Conservation (phyloP, 176 grass and related monocot species). For the Ampelocalamus luodianensis region DNA sequence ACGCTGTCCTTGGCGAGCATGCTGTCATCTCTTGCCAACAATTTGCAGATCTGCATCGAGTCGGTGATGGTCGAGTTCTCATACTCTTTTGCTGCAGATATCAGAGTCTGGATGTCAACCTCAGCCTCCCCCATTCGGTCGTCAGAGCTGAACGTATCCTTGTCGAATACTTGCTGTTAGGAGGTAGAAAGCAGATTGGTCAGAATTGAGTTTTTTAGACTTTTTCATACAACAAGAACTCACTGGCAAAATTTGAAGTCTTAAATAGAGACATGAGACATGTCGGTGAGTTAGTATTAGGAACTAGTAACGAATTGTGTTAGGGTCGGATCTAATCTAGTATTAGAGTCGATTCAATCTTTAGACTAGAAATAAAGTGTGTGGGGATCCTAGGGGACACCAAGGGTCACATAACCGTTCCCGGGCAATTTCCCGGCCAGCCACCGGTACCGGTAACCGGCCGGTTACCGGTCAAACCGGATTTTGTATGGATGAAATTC, state of each 20-base stretch:
- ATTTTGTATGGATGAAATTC: too few relatives aligned
- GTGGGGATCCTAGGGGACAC: too few relatives aligned
- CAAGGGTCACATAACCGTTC: too few relatives aligned
- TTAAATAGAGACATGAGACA: not conserved
- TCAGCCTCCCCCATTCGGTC: conserved; percentile 94
- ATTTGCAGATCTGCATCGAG: conserved; percentile 60
- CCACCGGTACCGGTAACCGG: too few relatives aligned
- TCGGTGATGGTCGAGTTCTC: conserved; percentile 56
- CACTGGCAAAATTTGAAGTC: not conserved
- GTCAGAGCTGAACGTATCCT: conserved; percentile 89
- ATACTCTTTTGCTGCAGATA: conserved; percentile 70
- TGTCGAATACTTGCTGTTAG: conserved; percentile 82
- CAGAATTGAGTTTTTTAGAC: not conserved
- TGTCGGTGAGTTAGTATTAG: too few relatives aligned
- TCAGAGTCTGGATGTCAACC: conserved; percentile 79
- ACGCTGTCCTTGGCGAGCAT: conserved; percentile 70
- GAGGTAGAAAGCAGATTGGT: not conserved
- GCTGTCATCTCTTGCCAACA: conserved; percentile 64
- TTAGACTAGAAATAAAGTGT: too few relatives aligned
- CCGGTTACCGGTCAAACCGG: too few relatives aligned
- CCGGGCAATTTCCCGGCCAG: too few relatives aligned
- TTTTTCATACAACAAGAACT: not conserved
- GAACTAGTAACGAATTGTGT: too few relatives aligned
- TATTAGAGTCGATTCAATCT: too few relatives aligned
- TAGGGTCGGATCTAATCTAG: too few relatives aligned